Percentiles rank a stretch among this genome's conserved stretches.
Conservation (phyloP, 2,329 filamentous ascomycete genomes). For the Dactylellina haptotyla region DNA sequence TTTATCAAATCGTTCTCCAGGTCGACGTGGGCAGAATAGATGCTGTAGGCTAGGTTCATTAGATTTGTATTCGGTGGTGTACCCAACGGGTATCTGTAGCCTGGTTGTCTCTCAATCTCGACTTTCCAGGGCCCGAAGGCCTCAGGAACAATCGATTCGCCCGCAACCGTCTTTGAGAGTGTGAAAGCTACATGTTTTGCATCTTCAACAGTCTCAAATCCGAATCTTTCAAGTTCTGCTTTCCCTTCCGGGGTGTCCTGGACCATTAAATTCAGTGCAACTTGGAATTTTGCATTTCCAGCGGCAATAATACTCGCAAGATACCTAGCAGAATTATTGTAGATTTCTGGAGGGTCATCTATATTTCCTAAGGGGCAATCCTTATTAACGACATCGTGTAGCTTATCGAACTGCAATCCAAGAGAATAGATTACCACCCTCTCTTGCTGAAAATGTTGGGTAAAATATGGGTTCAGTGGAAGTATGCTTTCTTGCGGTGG, state of each 20-base stretch:
- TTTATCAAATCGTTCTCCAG: not conserved
- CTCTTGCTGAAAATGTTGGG: not conserved
- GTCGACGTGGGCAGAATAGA: not conserved
- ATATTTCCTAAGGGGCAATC: not conserved
- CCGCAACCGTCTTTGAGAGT: not conserved
- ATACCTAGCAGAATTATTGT: not conserved
- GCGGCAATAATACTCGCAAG: not conserved
- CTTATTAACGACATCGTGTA: not conserved
- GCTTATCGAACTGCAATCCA: not conserved
- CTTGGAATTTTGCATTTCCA: not conserved
- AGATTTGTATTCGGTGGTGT: not conserved
- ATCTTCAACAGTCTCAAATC: not conserved
- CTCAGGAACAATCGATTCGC: not conserved
- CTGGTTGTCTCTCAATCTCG: not conserved
- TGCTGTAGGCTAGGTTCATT: not conserved
- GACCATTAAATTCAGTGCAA: not conserved
- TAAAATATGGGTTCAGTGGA: not conserved
- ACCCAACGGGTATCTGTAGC: not conserved
- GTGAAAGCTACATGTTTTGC: not conserved
- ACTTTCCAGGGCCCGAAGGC: not conserved
- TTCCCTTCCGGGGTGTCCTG: conserved; percentile 1
- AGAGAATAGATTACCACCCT: not conserved
- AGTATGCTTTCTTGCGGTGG: not conserved
- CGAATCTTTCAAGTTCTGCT: conserved; percentile 1
- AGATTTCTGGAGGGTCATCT: conserved; percentile 1